These are phyloP conservation scores for Neurospora africana DNA, from an alignment of 495 filamentous ascomycete species.

Conservation along the genomic window DNA sequence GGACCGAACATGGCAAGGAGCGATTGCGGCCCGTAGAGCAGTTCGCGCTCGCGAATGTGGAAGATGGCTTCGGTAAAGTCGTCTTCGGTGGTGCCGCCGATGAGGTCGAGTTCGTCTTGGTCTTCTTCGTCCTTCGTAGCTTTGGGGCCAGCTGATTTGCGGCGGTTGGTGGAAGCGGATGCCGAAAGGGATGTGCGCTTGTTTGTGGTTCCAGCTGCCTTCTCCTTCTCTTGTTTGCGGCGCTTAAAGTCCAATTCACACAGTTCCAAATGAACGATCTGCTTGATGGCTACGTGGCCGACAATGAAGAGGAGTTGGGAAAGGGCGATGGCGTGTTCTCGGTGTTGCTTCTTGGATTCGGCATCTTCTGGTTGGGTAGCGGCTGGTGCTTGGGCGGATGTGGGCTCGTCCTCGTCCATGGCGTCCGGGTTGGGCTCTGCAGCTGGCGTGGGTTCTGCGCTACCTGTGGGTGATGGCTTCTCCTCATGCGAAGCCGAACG, in stretches of 20 bases:
- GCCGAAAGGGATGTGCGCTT: constrained; percentile 20
- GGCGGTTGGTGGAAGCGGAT: neutral
- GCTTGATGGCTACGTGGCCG: constrained; percentile 94
- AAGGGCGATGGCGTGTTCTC: constrained; percentile 60
- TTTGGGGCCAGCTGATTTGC: constrained; percentile 1
- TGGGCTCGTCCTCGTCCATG: constrained; percentile 12
- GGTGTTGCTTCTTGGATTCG: constrained; percentile 30
- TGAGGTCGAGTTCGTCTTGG: constrained; percentile 85
- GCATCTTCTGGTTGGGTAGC: constrained; percentile 18
- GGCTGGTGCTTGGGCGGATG: constrained; percentile 19
- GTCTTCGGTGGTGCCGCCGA: constrained; percentile 94
- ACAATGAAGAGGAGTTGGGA: constrained; percentile 93
- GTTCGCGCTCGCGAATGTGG: constrained; percentile 86
- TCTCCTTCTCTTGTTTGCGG: constrained; percentile 89
- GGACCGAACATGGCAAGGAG: constrained; percentile 84
- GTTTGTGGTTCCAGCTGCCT: constrained; percentile 41
- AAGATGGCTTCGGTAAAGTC: constrained; percentile 96
- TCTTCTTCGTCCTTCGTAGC: constrained; percentile 46
- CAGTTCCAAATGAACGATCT: constrained; percentile 98
- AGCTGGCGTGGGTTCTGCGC: neutral
- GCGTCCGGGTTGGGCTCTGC: constrained; percentile 16
- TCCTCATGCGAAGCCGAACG: constrained; percentile 35
- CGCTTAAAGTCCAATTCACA: constrained; percentile 97
- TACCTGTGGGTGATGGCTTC: constrained; percentile 4
- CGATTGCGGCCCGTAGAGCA: constrained; percentile 78